Conservation (phyloP, 2,329 filamentous ascomycete species). For the Drechslera avenae region DNA sequence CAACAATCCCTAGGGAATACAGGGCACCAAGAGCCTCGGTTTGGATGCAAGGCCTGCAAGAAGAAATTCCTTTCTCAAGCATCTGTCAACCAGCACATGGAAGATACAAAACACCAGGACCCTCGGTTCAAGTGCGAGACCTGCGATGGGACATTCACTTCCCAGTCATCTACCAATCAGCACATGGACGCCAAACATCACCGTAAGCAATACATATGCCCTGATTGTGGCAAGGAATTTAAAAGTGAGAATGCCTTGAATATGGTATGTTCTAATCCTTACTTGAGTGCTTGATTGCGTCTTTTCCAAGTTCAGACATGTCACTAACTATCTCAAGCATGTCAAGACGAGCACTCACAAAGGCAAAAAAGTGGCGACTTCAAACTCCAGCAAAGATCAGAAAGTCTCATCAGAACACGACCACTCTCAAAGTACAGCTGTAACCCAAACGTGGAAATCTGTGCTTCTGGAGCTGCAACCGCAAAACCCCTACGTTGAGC, state of each 20-base stretch:
- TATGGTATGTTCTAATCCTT: background rate
- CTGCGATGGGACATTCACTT: constrained; percentile 1
- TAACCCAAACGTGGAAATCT: no score
- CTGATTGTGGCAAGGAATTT: background rate
- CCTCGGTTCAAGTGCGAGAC: constrained; percentile 4
- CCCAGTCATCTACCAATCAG: background rate
- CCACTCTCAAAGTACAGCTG: no score
- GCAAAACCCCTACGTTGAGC: no score
- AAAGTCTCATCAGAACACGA: no score
- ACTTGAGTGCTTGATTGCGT: background rate
- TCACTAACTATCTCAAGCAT: background rate
- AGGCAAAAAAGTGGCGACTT: no score
- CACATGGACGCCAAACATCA: constrained; percentile 14
- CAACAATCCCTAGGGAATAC: background rate
- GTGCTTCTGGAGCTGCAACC: no score
- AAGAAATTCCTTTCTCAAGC: background rate
- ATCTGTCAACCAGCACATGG: constrained; percentile 17
- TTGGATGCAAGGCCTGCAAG: constrained; percentile 3
- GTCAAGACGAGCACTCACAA: no score
- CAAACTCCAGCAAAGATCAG: no score
- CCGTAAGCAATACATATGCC: constrained; percentile 5
- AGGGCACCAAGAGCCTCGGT: constrained; percentile 2
- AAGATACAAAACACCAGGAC: background rate
- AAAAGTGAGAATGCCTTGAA: constrained; percentile 11
- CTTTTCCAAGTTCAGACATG: background rate